A percentile compares a stretch with the other conserved stretches of the same genome.
Evolutionary conservation across 345 rosid species (phyloP).

Genomic region (Mercurialis annua): DNA sequence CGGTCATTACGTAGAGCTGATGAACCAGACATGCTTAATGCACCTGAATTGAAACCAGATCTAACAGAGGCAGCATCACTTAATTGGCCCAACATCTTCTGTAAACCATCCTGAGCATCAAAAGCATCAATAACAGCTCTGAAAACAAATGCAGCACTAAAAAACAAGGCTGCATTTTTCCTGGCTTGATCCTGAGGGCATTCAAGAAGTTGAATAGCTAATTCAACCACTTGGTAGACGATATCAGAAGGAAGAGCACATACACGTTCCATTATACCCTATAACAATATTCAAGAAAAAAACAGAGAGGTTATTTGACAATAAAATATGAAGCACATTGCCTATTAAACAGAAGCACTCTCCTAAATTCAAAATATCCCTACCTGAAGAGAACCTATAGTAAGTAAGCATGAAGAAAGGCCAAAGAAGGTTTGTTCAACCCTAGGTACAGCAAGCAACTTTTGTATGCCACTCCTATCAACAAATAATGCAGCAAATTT

Average conservation of each 20-base stretch:
- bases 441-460: constrained; percentile 85
- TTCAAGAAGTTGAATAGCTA: constrained; percentile 84
- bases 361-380: constrained; percentile 1
- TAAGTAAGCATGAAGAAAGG: constrained; percentile 87
- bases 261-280: constrained; percentile 99
- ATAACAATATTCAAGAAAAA: constrained; percentile 14
- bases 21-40: constrained; percentile 44
- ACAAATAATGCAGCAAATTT: constrained; percentile 98
- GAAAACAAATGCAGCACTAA: constrained; percentile 92
- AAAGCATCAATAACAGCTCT: constrained; percentile 97
- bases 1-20: constrained; percentile 63
- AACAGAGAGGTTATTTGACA: constrained; percentile 14
- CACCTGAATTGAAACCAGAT: constrained; percentile 72
- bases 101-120: constrained; percentile 84
- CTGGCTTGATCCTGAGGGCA: constrained; percentile 85
- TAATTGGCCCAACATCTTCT: constrained; percentile 70
- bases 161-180: constrained; percentile 91
- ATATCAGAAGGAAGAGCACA: constrained; percentile 88
- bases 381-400: constrained; percentile 96
- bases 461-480: constrained; percentile 93
- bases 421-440: constrained; percentile 68
- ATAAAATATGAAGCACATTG: not conserved
- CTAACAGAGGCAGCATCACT: constrained; percentile 87
- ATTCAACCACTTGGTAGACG: constrained; percentile 76
- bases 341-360: not conserved